Evolutionary conservation across 2,329 filamentous ascomycete species (phyloP).

Genomic region (Aspergillus sp.): DNA sequence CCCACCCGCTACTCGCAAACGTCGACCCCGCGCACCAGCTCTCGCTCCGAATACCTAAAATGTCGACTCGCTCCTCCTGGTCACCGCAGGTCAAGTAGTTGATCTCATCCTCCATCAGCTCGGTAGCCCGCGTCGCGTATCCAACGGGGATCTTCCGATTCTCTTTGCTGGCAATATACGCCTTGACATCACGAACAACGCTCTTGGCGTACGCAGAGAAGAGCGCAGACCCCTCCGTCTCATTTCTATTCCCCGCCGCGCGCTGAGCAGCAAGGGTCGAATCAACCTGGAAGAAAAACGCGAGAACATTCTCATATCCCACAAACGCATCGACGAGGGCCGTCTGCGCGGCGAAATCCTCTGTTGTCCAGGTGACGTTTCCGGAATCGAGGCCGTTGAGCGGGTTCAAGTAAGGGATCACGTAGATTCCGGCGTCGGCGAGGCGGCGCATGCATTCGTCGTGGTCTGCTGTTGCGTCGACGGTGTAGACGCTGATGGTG

Average conservation of each 20-base stretch:
- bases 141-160: background rate
- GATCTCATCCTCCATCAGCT: background rate
- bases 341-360: background rate
- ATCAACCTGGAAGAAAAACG: background rate
- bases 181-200: background rate
- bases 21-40: background rate
- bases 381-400: background rate
- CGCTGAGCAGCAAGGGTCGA: too few species aligned
- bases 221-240: background rate
- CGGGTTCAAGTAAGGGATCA: background rate
- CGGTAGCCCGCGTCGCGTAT: background rate
- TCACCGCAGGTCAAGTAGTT: background rate
- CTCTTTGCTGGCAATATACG: background rate
- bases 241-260: background rate
- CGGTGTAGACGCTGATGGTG: background rate
- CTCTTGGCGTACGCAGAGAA: background rate
- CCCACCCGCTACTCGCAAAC: background rate
- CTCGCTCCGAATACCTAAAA: background rate
- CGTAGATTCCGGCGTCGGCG: background rate
- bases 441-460: background rate
- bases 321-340: background rate
- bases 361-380: background rate
- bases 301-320: background rate
- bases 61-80: background rate
- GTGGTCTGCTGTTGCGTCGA: background rate